These are phyloP conservation scores for Striga asiatica DNA, from an alignment of 257 asterid species.

Conservation along the genomic window DNA sequence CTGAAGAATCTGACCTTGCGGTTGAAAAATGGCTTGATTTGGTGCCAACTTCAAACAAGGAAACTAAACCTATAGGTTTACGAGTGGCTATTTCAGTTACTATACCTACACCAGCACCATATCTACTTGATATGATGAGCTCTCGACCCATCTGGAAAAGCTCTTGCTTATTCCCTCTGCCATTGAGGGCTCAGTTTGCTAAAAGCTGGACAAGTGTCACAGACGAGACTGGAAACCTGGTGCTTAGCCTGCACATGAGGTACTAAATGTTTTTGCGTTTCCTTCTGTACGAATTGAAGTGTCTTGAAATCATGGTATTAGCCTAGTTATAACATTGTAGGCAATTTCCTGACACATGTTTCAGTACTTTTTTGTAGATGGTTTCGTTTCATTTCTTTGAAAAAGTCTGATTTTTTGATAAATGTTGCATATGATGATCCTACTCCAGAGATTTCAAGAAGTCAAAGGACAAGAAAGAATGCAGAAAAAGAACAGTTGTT, in stretches of 20 bases:
- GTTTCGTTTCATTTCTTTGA: conserved; percentile 3
- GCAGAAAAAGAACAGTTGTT: conserved; percentile 38
- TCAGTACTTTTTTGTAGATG: background rate
- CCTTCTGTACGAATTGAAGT: background rate
- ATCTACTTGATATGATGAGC: conserved; percentile 41
- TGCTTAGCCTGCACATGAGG: conserved; percentile 76
- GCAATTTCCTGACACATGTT: too few relatives aligned
- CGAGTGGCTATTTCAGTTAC: conserved; percentile 81
- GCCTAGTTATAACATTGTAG: too few relatives aligned
- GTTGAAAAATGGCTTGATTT: conserved; percentile 86
- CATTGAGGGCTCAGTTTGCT: conserved; percentile 32
- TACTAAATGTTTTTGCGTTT: conserved; percentile 16
- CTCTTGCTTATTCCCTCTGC: conserved; percentile 61
- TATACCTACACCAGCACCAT: conserved; percentile 51
- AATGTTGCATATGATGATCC: conserved; percentile 14
- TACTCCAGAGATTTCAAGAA: conserved; percentile 44
- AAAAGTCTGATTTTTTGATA: conserved; percentile 8
- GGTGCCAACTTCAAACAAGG: conserved; percentile 43
- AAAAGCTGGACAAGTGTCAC: conserved; percentile 43
- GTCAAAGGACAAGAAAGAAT: conserved; percentile 36
- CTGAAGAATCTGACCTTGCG: conserved; percentile 37
- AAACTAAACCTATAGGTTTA: conserved; percentile 43
- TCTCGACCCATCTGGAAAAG: conserved; percentile 42
- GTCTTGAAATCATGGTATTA: too few relatives aligned
- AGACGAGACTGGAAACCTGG: conserved; percentile 59